Evolutionary conservation across 495 filamentous ascomycete genomes (phyloP), one percentile per base, ranked within the genome.

Genomic region (Podospora australis): DNA sequence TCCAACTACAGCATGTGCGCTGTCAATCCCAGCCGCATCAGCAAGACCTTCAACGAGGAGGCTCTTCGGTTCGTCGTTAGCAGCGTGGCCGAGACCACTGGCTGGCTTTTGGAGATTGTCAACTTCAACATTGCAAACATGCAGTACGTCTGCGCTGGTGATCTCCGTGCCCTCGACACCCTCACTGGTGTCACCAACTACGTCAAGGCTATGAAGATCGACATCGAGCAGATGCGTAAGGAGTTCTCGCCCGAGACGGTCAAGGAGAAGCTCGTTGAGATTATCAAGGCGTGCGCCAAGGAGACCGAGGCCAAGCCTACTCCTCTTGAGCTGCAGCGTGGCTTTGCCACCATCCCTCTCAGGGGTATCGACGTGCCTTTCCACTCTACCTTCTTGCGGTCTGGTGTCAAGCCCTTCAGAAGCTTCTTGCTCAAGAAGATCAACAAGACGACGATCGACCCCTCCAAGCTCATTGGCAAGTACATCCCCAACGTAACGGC

Each of bases 401-500:
- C 88, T 17, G 92, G 92, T 57, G 92, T 98, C 66, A 98, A 98
- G 74, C 92, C 92, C 34, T 98, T 98, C 87, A 79, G 92, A 44
- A 86, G 79, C 42, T 97, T 98, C 76, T 69, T 98, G 58, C 82
- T 96, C 52, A 97, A 97, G 86, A 98, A 98, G 78, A 97, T 98
- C 76, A 86, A 96, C 75, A 92, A 94, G 78, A 95, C 87, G 16
- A 91, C 85, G 35, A 97, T 98, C 63, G 92, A 98, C 60, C 92
- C 92, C 13, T 82, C 85, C 71, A 98, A 97, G 73, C 70, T 98
- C 56, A 71, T 98, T 55, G 94, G 92, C 47, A 98, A 98, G 74
- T 98, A 98, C 73, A 96, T 98, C 50, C 92, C 92, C 54, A 98
- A 98, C 65, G 92, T 98, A 43, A 98, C 92, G 13, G 92, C 92